These are phyloP conservation scores for Phyllosticta citriasiana DNA, from an alignment of 2,329 filamentous ascomycete genomes.

Conservation along the genomic window DNA sequence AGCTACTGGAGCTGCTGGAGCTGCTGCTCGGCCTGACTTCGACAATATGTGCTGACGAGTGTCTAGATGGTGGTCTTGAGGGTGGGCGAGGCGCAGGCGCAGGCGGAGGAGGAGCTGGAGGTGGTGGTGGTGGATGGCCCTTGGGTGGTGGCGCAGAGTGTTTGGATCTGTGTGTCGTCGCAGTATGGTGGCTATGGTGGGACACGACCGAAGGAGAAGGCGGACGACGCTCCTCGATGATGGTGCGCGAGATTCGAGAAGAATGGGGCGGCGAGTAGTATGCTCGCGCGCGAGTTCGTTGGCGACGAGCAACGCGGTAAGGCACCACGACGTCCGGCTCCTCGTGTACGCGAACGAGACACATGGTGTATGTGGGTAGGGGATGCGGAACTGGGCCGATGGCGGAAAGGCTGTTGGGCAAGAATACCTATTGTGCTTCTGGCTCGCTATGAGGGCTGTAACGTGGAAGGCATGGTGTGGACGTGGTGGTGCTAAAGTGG, in stretches of 20 bases:
- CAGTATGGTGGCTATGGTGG: conserved; percentile 11
- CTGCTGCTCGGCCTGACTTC: conserved; percentile 30
- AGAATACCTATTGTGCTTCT: neutral
- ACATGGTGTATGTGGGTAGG: conserved; percentile 26
- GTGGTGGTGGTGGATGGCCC: conserved; percentile 28
- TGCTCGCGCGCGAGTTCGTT: conserved; percentile 18
- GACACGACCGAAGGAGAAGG: conserved; percentile 12
- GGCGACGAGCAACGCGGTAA: conserved; percentile 24
- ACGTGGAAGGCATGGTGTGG: neutral
- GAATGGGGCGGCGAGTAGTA: conserved; percentile 18
- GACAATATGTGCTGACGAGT: conserved; percentile 29
- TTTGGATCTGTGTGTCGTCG: conserved; percentile 13
- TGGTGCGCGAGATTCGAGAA: conserved; percentile 18
- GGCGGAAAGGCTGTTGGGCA: neutral
- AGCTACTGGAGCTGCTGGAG: conserved; percentile 26
- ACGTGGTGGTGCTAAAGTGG: neutral
- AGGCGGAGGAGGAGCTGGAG: conserved; percentile 25
- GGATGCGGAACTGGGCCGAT: neutral
- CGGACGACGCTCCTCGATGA: conserved; percentile 16
- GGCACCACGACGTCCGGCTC: conserved; percentile 32
- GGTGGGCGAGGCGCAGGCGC: conserved; percentile 17
- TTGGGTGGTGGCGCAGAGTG: conserved; percentile 12
- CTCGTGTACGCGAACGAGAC: conserved; percentile 36
- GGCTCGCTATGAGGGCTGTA: neutral
- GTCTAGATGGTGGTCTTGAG: conserved; percentile 9